phyloP scores from a whole-genome alignment of 768 basidiomycete species.

The Gyrodon lividus region DNA sequence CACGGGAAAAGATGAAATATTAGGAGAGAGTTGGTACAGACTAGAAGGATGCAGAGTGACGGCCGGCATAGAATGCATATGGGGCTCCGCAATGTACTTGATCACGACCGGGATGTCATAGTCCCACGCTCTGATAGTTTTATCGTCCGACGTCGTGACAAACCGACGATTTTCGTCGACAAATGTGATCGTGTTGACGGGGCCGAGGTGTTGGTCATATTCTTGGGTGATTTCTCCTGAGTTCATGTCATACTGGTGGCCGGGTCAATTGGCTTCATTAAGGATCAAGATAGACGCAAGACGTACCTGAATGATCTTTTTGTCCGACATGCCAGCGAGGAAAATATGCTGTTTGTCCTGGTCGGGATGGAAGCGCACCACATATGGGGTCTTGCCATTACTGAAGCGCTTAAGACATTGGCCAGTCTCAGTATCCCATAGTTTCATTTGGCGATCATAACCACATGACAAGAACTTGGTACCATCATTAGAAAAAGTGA shows the following conservation, averaged over 20 bases:
- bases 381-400: slow-evolving; percentile 97
- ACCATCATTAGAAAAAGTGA: slow-evolving; percentile 94
- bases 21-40: slow-evolving; percentile 43
- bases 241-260: slow-evolving; percentile 84
- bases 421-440: slow-evolving; percentile 99
- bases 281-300: neutral
- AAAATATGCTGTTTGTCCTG: slow-evolving; percentile 95
- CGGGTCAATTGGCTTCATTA: slow-evolving; percentile 2
- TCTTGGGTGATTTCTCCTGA: slow-evolving; percentile 96
- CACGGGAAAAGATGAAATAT: slow-evolving; percentile 2
- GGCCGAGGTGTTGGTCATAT: slow-evolving; percentile 97
- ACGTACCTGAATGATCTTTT: slow-evolving; percentile 95
- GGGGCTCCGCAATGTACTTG: slow-evolving; percentile 98
- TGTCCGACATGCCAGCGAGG: slow-evolving; percentile 98
- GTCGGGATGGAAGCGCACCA: slow-evolving; percentile 93
- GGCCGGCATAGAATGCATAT: slow-evolving; percentile 99
- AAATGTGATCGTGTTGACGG: slow-evolving; percentile 98
- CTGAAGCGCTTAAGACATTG: slow-evolving; percentile 96
- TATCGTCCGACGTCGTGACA: slow-evolving; percentile 98
- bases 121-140: slow-evolving; percentile 99
- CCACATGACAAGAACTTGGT: slow-evolving; percentile 85
- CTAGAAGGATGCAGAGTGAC: slow-evolving; percentile 94
- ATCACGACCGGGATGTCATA: slow-evolving; percentile 99
- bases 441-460: slow-evolving; percentile 96
- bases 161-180: slow-evolving; percentile 98